Evolutionary conservation across 2,329 filamentous ascomycete genomes (phyloP), one percentile per base, ranked within the genome.

Genomic region (Beauveria asiatica): DNA sequence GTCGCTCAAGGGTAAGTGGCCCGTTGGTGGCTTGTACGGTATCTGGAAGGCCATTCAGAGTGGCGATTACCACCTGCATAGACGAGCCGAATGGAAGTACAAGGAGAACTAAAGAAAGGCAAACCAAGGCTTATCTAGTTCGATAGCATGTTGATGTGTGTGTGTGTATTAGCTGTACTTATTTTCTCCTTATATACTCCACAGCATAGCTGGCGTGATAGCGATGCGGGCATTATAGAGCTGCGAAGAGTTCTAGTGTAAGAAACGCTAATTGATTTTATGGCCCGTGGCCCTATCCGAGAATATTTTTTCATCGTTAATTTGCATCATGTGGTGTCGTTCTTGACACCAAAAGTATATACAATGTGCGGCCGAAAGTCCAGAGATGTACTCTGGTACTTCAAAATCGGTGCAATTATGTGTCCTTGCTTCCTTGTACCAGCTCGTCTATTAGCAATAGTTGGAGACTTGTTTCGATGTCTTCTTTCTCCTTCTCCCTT

Each of bases 1-100:
- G 59, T 74, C 74, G 58, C 63, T 79, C 49, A 81, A 78, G 70
- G 74, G 74, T 16, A 72, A 73, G 60, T 80, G 79, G 77, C 84
- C 84, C 0, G 66, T 86, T 17, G 81, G 80, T 1, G 84, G 83
- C 0, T 67, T 86, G 2, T 83, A 81, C 59, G 85, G 85, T 2
- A 80, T 87, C 56, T 79, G 74, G 67, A 81, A 81, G 71, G 78
- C 81, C 41, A 84, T 87, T 57, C 71, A 76, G 67, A 85, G 83
- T 67, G 75, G 75, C 64, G 82, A 84, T 60, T 83, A 83, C 62
- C 68, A 76, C 68, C 71, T 83, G 59, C 81, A 84, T 65, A 74
- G 81, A 16, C 69, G 73, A 42, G 80, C 81, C 0, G 70, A 74
- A 67, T 84, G 82, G 81, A 82, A 79, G 72, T 80, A 77, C 73